These are phyloP conservation scores for Helianthus tuberosus DNA, from an alignment of 129 eudicot species.

Conservation along the genomic window DNA sequence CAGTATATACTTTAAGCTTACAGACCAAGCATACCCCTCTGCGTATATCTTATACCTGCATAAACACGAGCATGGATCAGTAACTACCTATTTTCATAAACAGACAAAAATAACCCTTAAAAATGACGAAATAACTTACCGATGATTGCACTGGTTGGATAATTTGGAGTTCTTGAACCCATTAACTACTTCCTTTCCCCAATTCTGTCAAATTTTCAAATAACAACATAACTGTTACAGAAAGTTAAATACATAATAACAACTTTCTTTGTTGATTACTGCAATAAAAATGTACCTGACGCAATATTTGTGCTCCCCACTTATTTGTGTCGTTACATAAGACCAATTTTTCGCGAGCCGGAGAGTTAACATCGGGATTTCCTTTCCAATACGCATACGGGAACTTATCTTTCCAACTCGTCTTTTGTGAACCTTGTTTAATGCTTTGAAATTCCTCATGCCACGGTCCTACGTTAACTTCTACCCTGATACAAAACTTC, in stretches of 20 bases:
- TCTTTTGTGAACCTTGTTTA: conserved; percentile 52
- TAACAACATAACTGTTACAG: neutral
- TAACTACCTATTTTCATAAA: neutral
- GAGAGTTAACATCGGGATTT: conserved; percentile 72
- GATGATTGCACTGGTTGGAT: conserved; percentile 70
- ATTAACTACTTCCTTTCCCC: conserved; percentile 36
- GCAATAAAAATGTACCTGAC: conserved; percentile 52
- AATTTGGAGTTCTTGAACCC: conserved; percentile 68
- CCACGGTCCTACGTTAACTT: conserved; percentile 73
- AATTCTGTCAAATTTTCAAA: neutral
- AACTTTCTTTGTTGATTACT: neutral
- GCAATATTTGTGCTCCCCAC: conserved; percentile 75
- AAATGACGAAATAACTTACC: conserved; percentile 36
- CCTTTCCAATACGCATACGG: conserved; percentile 90
- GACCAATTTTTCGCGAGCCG: conserved; percentile 47
- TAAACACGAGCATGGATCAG: neutral
- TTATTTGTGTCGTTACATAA: conserved; percentile 55
- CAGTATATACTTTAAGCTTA: conserved; percentile 79
- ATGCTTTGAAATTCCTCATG: conserved; percentile 65
- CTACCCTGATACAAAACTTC: conserved; percentile 56
- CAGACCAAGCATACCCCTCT: conserved; percentile 96
- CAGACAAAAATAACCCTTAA: conserved; percentile 6
- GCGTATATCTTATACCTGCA: conserved; percentile 90
- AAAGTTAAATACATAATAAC: conserved; percentile 17
- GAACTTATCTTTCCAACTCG: conserved; percentile 51